Base-by-base conservation (phyloP, 768 basidiomycete species). In the Naganishia onofrii region DNA sequence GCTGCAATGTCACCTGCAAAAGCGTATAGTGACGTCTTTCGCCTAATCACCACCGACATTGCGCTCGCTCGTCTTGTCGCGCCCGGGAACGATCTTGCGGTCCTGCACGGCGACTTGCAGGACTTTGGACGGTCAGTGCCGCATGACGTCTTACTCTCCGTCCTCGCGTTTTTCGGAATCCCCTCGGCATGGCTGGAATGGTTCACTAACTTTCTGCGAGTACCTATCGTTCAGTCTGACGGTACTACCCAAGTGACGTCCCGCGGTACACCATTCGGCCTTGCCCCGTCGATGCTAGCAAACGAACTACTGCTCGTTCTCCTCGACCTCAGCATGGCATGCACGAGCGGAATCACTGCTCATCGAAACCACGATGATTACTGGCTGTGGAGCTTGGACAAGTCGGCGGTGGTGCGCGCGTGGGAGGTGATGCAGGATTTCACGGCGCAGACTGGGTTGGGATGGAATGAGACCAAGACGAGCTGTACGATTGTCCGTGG, bases 331-430 rank as follows among this genome's bases (percentile, higher is more conserved):
- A 53, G 38, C n/a, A 29, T 69, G 51, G 68, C 57, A 29, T 44
- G 44, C 23, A 48, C 42, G 31, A 60, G 56, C 48, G 51, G 56
- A n/a, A 38, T 69, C 28, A 44, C 51, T n/a, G 34, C 58, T 5
- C 68, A 69, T 31, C 23, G 68, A 9, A 69, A 69, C 29, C 68
- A 69, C 57, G 68, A 69, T 26, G 68, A 69, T 46, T 69, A 58
- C 48, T 69, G 68, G 68, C 31, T 69, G 28, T 69, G 68, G 68
- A 51, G 29, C 17, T 31, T 58, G 46, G 56, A 60, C n/a, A 26
- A 51, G 36, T 31, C 29, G 31, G 42, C 46, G 12, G 46, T 69
- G 38, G 57, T 63, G 8, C 23, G 29, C 7, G 46, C 68, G 2
- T 58, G 53, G 51, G 48, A 32, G 44, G 46, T 52, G 21, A 69